phyloP scores from a whole-genome alignment of 2,329 filamentous ascomycete genomes.

The Ustulina deusta region DNA sequence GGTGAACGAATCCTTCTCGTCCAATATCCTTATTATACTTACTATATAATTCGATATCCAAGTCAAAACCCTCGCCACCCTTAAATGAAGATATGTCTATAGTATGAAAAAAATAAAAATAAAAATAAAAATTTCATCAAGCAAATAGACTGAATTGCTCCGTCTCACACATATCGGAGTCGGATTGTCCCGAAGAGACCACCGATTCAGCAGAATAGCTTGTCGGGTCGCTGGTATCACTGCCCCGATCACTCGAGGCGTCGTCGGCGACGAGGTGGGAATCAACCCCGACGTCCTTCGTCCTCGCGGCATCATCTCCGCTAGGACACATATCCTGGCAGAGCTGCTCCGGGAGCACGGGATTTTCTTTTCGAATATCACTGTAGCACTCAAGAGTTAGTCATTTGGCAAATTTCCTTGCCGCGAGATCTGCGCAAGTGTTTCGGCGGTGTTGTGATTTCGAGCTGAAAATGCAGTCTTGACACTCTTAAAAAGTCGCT shows the following conservation, averaged over 20 bases:
- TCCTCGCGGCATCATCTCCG: neutral
- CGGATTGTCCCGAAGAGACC: constrained; percentile 19
- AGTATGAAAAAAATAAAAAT: neutral
- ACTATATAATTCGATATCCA: neutral
- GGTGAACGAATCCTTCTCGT: neutral
- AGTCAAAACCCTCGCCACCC: neutral
- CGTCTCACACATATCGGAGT: constrained; percentile 17
- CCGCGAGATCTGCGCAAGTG: no score
- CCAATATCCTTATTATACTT: neutral
- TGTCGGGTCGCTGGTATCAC: constrained; percentile 36
- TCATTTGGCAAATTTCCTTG: neutral
- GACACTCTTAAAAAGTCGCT: neutral
- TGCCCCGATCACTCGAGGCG: constrained; percentile 35
- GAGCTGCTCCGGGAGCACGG: neutral
- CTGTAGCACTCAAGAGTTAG: neutral
- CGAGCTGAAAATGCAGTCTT: neutral
- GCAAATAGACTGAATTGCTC: neutral
- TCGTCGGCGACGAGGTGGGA: constrained; percentile 13
- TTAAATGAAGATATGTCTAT: constrained; percentile 1
- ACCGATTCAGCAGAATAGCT: constrained; percentile 15
- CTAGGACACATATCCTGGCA: neutral
- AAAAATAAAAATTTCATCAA: neutral
- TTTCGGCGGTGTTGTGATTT: neutral
- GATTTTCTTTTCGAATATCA: constrained; percentile 1
- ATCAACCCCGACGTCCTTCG: constrained; percentile 1